Base-by-base conservation (phyloP, 2,329 filamentous ascomycete species). In the Neofusicoccum cordaticola region DNA sequence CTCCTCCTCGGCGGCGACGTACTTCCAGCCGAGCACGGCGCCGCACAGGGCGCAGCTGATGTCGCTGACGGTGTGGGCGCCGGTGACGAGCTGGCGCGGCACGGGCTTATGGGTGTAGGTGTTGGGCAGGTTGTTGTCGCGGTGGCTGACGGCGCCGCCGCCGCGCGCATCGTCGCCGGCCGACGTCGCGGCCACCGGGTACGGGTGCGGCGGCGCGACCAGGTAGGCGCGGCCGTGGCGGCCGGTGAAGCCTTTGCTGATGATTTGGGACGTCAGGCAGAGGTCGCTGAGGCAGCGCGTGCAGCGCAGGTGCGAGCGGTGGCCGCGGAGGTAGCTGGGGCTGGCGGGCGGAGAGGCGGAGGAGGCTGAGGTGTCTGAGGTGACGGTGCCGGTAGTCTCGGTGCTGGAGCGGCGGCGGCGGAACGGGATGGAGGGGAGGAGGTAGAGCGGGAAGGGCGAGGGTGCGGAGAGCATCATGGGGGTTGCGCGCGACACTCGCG, bases 171-270 rank as follows among this genome's bases (percentile, higher is more conserved):
- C 61, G 42, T 42, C 47, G 47, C 34, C 47, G 34, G 37, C 42
- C 58, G 47, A 64, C 60, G 6, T 67, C 64, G 42, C 11, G 39
- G 39, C 6, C 37, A 6, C 12, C 34, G 64, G 53, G 5, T 56
- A 19, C 47, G 48, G 17, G 65, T 48, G 71, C 6, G 76, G 69
- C 2, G 84, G 81, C 1, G 83, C 79, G 37, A 89, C 85, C 65
- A 89, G 84, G 73, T 87, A 88, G 47, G 86, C 86, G 64, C 86
- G 84, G 5, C 86, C 86, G 72, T 88, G 84, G 17, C 86, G 84
- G 67, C 86, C 86, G 27, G 85, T 88, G 75, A 89, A 89, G 62
- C 86, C 86, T 77, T 88, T 88, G 76, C 80, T 83, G 70, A 88
- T 85, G 65, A 88, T 87, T 67, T 86, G 85, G 5, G 81, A 81